Evolutionary conservation across 2,329 filamentous ascomycete genomes (phyloP), one percentile per base, ranked within the genome.

Genomic region (Aspergillus udagawae): DNA sequence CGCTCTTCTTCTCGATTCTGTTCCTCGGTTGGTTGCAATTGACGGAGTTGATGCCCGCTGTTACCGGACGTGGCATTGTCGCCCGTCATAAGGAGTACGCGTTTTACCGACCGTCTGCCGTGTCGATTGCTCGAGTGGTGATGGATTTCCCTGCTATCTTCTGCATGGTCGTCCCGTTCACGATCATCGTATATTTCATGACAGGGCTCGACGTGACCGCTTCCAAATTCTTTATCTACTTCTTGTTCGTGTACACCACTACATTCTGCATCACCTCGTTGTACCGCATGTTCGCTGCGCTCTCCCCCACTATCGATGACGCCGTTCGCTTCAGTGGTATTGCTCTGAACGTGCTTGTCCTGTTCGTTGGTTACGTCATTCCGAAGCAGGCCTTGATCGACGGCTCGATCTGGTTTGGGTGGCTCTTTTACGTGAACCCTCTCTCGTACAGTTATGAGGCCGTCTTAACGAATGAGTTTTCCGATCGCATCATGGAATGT

Each of bases 31-130:
- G 86, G 86, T 79, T 94, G 4, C 89, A 92, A 59, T 76, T 95
- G 50, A 85, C 87, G 0, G 90, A 95, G 70, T 79, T 92, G 54
- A 91, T 90, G 82, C 88, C 87, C 61, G 89, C 89, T 48, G 86
- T 93, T 8, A 83, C 83, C 52, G 87, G 90, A 4, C 82, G 90
- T 55, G 80, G 80, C 0, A 86, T 94, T 20, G 91, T 83, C 61
- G 87, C 76, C 72, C 85, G 86, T 42, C 86, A 89, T 65, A 82
- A 83, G 51, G 82, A 86, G 35, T 89, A 88, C 65, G 86, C 85
- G 0, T 88, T 89, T 70, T 89, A 89, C 66, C 80, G 85, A n/a
- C 86, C 86, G 0, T 86, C 84, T 38, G 86, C 86, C 41, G 84
- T 88, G 50, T 79, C 78, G 3, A 78, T 83, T 75, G 88, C 78